Base-by-base conservation (phyloP, 78 protist genomes). In the Acrasis kona region DNA sequence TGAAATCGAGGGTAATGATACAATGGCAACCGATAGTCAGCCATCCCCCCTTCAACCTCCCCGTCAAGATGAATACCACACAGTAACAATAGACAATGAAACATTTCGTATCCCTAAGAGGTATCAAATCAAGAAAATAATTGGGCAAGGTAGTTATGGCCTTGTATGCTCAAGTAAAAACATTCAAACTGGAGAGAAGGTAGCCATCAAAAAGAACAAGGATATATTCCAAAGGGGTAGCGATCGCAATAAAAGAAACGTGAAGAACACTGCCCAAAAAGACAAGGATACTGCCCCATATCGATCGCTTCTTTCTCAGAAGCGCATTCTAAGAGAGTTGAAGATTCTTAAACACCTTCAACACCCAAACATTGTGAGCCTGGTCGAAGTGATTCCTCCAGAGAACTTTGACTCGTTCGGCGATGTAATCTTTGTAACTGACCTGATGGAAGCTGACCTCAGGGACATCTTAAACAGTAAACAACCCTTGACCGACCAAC, bases 401-500 rank as follows among this genome's bases (percentile, higher is more conserved):
- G 10, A n/a, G 57, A 76, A 2, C 36, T 9, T 12, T 7, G 65
- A 39, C 5, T n/a, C n/a, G n/a, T 76, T 65, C 30, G 5, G 39
- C 50, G 74, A 38, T 32, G 36, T 75, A 61, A 93, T 92, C 77
- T 64, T 91, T 0, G 93, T 96, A 10, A 86, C 87, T 32, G 97
- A 91, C 40, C 87, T 94, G 28, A 93, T 96, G 97, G 98, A 96
- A 72, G 93, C 98, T 4, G 99, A 96, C 77, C 73, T 96, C 37
- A 86, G 87, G 39, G 76, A 83, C 65, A 89, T 96, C 72, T 91
- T 98, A 71, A 9, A 65, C 10, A 87, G 96, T 7, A 61, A 72
- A 6, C 97, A 97, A 78, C 41, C 69, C 29, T 82, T 98, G 8
- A 39, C 92, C 10, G 95, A 92, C 37, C 95, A 90, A 19, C 99